Evolutionary conservation across 495 filamentous ascomycete species (phyloP).

Genomic region (Hypomontagnella monticulosa): DNA sequence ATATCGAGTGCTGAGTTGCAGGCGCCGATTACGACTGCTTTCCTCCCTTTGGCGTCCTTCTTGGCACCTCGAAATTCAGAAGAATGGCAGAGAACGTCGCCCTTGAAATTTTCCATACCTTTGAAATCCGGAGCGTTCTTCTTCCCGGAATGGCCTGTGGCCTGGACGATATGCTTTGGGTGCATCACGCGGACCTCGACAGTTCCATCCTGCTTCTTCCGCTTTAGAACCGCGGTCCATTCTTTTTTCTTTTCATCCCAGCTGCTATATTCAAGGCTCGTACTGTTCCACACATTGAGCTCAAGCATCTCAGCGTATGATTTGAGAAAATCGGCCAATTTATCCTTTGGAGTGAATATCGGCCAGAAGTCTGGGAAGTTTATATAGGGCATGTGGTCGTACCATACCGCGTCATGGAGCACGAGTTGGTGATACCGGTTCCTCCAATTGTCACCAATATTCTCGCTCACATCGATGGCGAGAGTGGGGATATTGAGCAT

Average conservation of each 20-base stretch:
- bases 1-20: constrained; percentile 89
- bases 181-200: constrained; percentile 65
- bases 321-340: constrained; percentile 81
- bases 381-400: constrained; percentile 79
- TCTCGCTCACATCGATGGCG: constrained; percentile 71
- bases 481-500: constrained; percentile 72
- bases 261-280: constrained; percentile 58
- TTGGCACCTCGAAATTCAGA: constrained; percentile 72
- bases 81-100: constrained; percentile 72
- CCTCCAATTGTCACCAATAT: constrained; percentile 82
- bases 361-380: constrained; percentile 75
- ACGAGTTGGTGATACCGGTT: constrained; percentile 71
- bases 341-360: constrained; percentile 81
- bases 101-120: constrained; percentile 69
- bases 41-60: constrained; percentile 62
- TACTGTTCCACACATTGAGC: constrained; percentile 77
- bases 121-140: constrained; percentile 70
- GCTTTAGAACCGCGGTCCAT: constrained; percentile 70
- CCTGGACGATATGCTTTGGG: constrained; percentile 74
- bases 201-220: constrained; percentile 58
- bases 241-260: constrained; percentile 64
- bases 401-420: constrained; percentile 81
- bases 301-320: constrained; percentile 77
- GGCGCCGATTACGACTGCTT: constrained; percentile 78
- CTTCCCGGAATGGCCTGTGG: constrained; percentile 79